Base-by-base conservation (phyloP, 108 stramenopile genomes). In the Cyclostephanos tholiformis region DNA sequence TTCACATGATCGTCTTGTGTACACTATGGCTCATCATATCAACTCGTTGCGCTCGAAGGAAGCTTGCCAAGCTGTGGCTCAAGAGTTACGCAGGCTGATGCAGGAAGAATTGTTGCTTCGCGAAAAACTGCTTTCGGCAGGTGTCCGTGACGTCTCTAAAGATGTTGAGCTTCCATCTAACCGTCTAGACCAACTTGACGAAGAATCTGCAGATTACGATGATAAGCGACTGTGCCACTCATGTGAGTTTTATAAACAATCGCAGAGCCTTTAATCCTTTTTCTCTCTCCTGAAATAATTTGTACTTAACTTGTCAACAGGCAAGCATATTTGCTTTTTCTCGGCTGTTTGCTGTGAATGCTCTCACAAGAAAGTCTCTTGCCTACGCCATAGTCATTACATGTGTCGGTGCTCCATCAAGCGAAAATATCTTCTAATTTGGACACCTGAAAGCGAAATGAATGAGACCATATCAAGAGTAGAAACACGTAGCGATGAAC, bases 321-420 rank as follows among this genome's bases (percentile, higher is more conserved):
- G 59, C 59, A 91, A 94, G 68, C 95, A 96, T 65, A 88, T 92
- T 67, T 97, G 96, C 68, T 97, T 95, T 88, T 91, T 97, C 75
- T 95, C 95, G 10, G 94, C 91, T 12, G 96, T 98, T 9, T 96
- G 90, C 9, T 98, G 98, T 79, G 88, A 95, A 62, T 98, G 98
- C 82, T 88, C 85, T 67, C 85, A 91, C 44, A 82, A 80, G 2
- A 88, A 89, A 64, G 95, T 97, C 8, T 85, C 85, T 46, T 98
- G 97, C 77, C 75, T 97, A 16, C 86, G 96, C 19, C 95, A 97
- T 69, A 83, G 84, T 67, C 89, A 92, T 63, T 90, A 84, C 84
- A 91, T 95, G 91, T 96, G 96, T 67, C 71, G 88, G 2, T 96
- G 96, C 72, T 70, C 87, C 22, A 50, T 68, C 14, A 85, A 89